phyloP scores from a whole-genome alignment of 2,329 filamentous ascomycete species.

The Diplocarpon mali region DNA sequence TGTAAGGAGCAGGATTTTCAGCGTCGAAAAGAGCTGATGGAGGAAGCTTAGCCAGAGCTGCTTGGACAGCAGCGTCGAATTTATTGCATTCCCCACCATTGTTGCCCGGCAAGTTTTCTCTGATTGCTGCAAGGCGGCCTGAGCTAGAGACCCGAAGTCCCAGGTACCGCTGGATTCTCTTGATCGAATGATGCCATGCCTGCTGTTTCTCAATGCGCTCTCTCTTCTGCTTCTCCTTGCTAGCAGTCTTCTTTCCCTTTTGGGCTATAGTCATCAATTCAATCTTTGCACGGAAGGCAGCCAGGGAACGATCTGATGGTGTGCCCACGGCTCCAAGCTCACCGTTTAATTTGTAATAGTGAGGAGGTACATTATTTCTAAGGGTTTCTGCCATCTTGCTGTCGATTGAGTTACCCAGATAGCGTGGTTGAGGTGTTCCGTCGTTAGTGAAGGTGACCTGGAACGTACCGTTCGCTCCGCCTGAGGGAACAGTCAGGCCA shows the following conservation, averaged over 20 bases:
- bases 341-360: slow-evolving; percentile 18
- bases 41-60: slow-evolving; percentile 19
- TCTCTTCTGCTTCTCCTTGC: slow-evolving; percentile 37
- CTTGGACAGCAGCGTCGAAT: slow-evolving; percentile 21
- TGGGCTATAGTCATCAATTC: slow-evolving; percentile 37
- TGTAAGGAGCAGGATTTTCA: slow-evolving; percentile 33
- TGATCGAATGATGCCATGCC: slow-evolving; percentile 43
- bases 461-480: slow-evolving; percentile 43
- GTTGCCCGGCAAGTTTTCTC: slow-evolving; percentile 13
- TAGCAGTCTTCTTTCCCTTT: slow-evolving; percentile 34
- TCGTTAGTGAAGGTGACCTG: slow-evolving; percentile 49
- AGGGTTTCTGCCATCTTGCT: slow-evolving; percentile 25
- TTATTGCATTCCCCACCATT: slow-evolving; percentile 20
- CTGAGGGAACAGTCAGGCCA: slow-evolving; percentile 45
- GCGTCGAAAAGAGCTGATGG: slow-evolving; percentile 32
- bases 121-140: slow-evolving; percentile 9
- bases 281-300: slow-evolving; percentile 43
- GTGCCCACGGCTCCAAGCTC: slow-evolving; percentile 22
- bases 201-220: slow-evolving; percentile 39
- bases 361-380: slow-evolving; percentile 25
- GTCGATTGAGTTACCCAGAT: slow-evolving; percentile 46
- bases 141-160: slow-evolving; percentile 40
- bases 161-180: slow-evolving; percentile 58
- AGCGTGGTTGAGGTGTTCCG: slow-evolving; percentile 53
- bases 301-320: slow-evolving; percentile 30